Evolutionary conservation across 345 rosid species (phyloP).

Genomic region (Isatis tinctoria): DNA sequence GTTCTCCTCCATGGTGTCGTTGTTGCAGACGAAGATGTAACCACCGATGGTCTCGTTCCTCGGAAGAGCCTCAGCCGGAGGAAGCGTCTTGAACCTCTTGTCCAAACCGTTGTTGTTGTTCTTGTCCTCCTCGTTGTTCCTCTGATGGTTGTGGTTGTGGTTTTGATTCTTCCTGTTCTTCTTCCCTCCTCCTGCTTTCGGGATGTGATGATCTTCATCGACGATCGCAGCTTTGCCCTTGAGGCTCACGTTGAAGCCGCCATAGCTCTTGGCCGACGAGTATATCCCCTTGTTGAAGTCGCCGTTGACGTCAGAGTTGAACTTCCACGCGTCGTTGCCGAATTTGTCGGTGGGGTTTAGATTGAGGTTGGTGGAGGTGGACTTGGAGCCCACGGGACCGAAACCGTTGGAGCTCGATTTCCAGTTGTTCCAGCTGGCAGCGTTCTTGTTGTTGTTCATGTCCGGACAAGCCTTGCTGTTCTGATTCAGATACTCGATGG

Average conservation of each 20-base stretch:
- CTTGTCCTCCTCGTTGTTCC: conserved; percentile 31
- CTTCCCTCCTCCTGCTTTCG: conserved; percentile 40
- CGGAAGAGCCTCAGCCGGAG: conserved; percentile 85
- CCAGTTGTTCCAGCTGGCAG: conserved; percentile 21
- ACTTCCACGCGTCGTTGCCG: conserved; percentile 45
- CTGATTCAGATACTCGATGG: conserved; percentile 8
- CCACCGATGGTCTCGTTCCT: conserved; percentile 93
- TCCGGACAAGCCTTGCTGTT: conserved; percentile 28
- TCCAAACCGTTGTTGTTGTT: conserved; percentile 44
- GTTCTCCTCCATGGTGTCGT: conserved; percentile 96
- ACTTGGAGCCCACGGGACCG: conserved; percentile 30
- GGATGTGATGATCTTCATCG: conserved; percentile 42
- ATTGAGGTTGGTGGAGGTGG: not conserved
- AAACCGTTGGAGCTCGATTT: conserved; percentile 16
- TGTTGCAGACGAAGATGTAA: conserved; percentile 98
- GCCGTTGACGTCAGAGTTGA: conserved; percentile 42
- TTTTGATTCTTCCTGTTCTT: conserved; percentile 48
- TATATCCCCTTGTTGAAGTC: conserved; percentile 79
- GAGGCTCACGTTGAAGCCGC: conserved; percentile 36
- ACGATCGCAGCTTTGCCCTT: conserved; percentile 42
- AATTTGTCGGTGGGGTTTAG: not conserved
- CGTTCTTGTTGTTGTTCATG: not conserved
- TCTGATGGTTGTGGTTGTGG: conserved; percentile 28
- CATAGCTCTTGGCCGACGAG: conserved; percentile 27
- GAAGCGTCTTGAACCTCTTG: conserved; percentile 95